Percentiles rank a stretch among this genome's conserved stretches.
phyloP scores from a whole-genome alignment of 2,329 filamentous ascomycete species.

The Xylaria hypoxylon region DNA sequence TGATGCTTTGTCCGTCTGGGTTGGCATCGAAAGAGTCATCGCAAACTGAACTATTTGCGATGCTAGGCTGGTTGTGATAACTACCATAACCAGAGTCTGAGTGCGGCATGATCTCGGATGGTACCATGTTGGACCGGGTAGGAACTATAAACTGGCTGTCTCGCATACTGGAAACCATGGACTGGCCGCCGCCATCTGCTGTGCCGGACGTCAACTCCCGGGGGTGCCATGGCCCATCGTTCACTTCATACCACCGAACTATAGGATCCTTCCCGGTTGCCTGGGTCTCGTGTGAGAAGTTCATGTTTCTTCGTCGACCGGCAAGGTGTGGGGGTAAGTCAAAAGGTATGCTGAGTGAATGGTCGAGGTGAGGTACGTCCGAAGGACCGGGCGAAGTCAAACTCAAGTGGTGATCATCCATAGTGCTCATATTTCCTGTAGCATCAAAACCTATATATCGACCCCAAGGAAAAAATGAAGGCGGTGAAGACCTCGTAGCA shows the following conservation, averaged over 20 bases:
- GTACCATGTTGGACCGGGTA: conserved; percentile 42
- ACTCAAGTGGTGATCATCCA: conserved; percentile 41
- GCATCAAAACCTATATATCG: conserved; percentile 20
- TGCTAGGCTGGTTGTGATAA: conserved; percentile 55
- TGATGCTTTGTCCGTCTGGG: conserved; percentile 55
- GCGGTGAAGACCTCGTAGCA: background rate
- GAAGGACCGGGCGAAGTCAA: conserved; percentile 40
- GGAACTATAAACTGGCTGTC: conserved; percentile 34
- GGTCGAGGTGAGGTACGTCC: conserved; percentile 40
- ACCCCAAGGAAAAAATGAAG: background rate
- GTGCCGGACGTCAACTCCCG: conserved; percentile 49
- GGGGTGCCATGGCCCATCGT: conserved; percentile 60
- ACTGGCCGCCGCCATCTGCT: conserved; percentile 49
- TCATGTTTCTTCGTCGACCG: conserved; percentile 25
- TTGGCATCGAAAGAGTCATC: conserved; percentile 56
- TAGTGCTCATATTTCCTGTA: conserved; percentile 14
- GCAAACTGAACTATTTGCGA: conserved; percentile 58
- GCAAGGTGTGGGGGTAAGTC: conserved; percentile 32
- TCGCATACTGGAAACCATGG: conserved; percentile 44
- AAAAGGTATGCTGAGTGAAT: conserved; percentile 41
- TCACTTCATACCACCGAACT: conserved; percentile 53
- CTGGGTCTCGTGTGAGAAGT: conserved; percentile 16
- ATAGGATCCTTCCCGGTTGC: conserved; percentile 43
- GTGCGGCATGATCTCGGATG: conserved; percentile 55
- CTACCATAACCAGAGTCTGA: conserved; percentile 63